Conservation (phyloP, 163 green algal genomes). For the Scenedesmus sp. region DNA sequence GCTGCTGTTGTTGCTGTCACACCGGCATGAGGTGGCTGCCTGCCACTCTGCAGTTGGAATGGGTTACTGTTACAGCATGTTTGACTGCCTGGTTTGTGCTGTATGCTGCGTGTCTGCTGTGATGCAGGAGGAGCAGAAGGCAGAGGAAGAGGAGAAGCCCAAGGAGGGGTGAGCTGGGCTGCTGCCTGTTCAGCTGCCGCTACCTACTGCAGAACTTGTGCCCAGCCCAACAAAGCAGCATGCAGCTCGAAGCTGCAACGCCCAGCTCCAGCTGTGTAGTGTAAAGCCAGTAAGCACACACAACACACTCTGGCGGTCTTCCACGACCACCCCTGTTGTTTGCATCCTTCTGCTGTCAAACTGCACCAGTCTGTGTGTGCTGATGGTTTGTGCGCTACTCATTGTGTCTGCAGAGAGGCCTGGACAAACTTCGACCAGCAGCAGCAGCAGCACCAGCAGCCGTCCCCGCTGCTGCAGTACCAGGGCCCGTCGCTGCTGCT, state of each 20-base stretch:
- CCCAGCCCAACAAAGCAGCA: not conserved
- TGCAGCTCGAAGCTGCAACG: not conserved
- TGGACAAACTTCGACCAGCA: slow-evolving; percentile 31
- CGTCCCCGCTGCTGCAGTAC: slow-evolving; percentile 18
- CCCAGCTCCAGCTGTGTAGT: too few species aligned
- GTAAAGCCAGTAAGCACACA: too few species aligned
- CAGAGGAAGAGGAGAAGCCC: slow-evolving; percentile 3
- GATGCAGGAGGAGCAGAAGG: slow-evolving; percentile 13
- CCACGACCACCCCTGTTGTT: not conserved
- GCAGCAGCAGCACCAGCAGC: slow-evolving; percentile 9
- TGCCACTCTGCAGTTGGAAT: too few species aligned
- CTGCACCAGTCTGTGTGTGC: not conserved
- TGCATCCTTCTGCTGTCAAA: not conserved
- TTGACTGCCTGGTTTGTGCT: too few species aligned
- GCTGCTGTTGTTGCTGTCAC: not conserved
- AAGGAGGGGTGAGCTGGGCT: slow-evolving; percentile 24
- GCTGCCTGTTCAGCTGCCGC: not conserved
- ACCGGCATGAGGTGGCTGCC: too few species aligned
- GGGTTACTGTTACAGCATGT: too few species aligned
- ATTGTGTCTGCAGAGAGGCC: slow-evolving; percentile 13
- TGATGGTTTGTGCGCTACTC: not conserved
- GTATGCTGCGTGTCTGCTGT: not conserved
- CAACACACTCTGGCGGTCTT: too few species aligned
- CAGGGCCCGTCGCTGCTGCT: slow-evolving; percentile 37
- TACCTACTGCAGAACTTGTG: not conserved